Evolutionary conservation across 2,329 filamentous ascomycete genomes (phyloP).

Genomic region (Ciborinia camelliae): DNA sequence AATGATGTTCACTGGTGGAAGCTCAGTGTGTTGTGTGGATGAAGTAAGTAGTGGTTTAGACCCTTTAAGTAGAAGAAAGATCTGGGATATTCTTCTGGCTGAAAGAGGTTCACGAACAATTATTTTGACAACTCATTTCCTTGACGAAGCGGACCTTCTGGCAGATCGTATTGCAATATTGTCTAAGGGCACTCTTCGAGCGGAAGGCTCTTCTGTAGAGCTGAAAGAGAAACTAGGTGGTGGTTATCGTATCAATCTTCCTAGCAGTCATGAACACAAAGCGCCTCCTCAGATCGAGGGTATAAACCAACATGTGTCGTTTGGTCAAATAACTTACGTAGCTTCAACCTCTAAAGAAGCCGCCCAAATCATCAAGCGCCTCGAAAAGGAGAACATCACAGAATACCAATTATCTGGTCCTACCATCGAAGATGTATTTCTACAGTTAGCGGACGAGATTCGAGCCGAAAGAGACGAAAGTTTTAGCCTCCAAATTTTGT

Average conservation of each 20-base stretch:
- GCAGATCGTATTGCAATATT: slow-evolving; percentile 86
- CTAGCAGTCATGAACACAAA: slow-evolving; percentile 52
- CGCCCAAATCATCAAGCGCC: slow-evolving; percentile 63
- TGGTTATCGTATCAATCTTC: slow-evolving; percentile 78
- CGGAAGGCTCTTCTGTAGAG: slow-evolving; percentile 78
- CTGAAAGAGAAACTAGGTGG: slow-evolving; percentile 79
- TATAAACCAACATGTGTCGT: slow-evolving; percentile 55
- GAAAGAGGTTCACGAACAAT: slow-evolving; percentile 81
- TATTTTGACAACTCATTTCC: slow-evolving; percentile 86
- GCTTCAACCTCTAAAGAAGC: slow-evolving; percentile 67
- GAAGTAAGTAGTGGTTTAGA: slow-evolving; percentile 89
- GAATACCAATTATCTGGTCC: slow-evolving; percentile 86
- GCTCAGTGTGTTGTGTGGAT: slow-evolving; percentile 83
- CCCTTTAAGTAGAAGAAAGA: slow-evolving; percentile 79
- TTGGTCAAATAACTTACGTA: slow-evolving; percentile 71
- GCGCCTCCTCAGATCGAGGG: slow-evolving; percentile 50
- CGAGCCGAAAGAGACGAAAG: slow-evolving; percentile 46
- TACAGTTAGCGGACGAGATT: slow-evolving; percentile 80
- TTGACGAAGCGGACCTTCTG: slow-evolving; percentile 88
- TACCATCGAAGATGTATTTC: slow-evolving; percentile 89
- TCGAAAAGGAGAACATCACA: slow-evolving; percentile 64
- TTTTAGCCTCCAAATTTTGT: slow-evolving; percentile 18
- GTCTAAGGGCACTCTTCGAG: slow-evolving; percentile 78
- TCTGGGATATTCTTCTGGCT: slow-evolving; percentile 88
- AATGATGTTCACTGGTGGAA: slow-evolving; percentile 93